Base-by-base conservation (phyloP, 495 filamentous ascomycete species). In the Aspergillus nidulans region DNA sequence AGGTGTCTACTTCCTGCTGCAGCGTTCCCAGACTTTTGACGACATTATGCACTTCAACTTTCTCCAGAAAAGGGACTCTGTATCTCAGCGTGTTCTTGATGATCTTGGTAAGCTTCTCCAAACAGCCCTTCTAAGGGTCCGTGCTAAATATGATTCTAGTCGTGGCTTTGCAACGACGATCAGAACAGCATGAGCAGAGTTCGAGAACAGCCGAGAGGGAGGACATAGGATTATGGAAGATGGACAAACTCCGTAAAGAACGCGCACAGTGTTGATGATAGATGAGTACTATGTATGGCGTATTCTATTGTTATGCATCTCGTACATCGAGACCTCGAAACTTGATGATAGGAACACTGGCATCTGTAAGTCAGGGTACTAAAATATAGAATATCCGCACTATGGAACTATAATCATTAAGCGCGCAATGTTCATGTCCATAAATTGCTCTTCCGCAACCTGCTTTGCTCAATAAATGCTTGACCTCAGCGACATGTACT, bases 1-100 rank as follows among this genome's bases (percentile, higher is more conserved):
- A 52, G 79, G 77, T 52, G 59, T 84, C 12, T 91, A 91, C 76
- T 86, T 89, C 69, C 77, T 91, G 61, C 79, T 95, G 59, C 85
- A 90, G 62, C 84, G 82, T 69, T 90, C 84, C 63, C 67, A 75
- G 30, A 82, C 82, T 42, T 95, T 95, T 71, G 88, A 95, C 73
- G 90, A 92, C 77, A 78, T 95, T 56, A 92, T 95, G 88, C 90
- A 95, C 72, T 88, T 90, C 66, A 90, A 77, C 83, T 82, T 53
- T 83, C 82, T 34, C 30, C 30, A 12, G 46, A 87, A 88, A 74
- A 85, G 84, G 12, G 18, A 13, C 69, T 84, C 81, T 67, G 76
- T 80, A 58, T 44, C 47, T 88, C 86, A 73, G 75, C 77, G 87
- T 52, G 84, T 81, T 1, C 72, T 90, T 55, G 91, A 96, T 74